Evolutionary conservation across 495 filamentous ascomycete genomes (phyloP).

Genomic region (Alectoria sarmentosa): DNA sequence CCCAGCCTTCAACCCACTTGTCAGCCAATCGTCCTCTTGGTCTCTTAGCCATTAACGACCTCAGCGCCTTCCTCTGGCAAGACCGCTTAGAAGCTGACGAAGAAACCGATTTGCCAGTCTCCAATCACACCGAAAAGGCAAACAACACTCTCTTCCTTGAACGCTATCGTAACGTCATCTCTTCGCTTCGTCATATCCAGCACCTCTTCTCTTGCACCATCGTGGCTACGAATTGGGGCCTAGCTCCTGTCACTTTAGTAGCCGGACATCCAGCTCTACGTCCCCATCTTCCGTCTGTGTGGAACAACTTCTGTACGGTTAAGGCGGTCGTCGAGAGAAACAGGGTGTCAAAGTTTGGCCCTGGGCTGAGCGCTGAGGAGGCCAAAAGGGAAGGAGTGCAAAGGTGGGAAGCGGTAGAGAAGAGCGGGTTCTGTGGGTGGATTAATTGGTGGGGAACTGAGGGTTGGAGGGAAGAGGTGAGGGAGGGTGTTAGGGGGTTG

Average conservation of each 20-base stretch:
- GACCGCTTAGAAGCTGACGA: conserved; percentile 45
- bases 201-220: conserved; percentile 28
- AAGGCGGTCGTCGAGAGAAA: conserved; percentile 43
- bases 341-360: conserved; percentile 45
- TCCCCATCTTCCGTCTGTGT: conserved; percentile 40
- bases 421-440: conserved; percentile 38
- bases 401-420: conserved; percentile 36
- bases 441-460: conserved; percentile 42
- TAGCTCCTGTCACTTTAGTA: conserved; percentile 30
- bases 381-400: conserved; percentile 44
- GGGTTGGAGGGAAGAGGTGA: conserved; percentile 33
- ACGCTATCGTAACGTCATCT: conserved; percentile 39
- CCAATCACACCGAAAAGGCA: neutral
- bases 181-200: conserved; percentile 22
- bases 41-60: conserved; percentile 47
- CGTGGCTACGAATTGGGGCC: conserved; percentile 25
- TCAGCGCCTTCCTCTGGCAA: conserved; percentile 52
- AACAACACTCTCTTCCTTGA: conserved; percentile 15
- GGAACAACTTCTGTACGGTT: conserved; percentile 41
- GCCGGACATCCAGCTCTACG: conserved; percentile 32
- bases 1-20: conserved; percentile 36
- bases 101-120: conserved; percentile 32
- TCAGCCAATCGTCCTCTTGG: conserved; percentile 43
- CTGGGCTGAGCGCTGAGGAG: conserved; percentile 48
- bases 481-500: conserved; percentile 15